Conservation (phyloP, 345 rosid species). For the Eucalyptus virginea region DNA sequence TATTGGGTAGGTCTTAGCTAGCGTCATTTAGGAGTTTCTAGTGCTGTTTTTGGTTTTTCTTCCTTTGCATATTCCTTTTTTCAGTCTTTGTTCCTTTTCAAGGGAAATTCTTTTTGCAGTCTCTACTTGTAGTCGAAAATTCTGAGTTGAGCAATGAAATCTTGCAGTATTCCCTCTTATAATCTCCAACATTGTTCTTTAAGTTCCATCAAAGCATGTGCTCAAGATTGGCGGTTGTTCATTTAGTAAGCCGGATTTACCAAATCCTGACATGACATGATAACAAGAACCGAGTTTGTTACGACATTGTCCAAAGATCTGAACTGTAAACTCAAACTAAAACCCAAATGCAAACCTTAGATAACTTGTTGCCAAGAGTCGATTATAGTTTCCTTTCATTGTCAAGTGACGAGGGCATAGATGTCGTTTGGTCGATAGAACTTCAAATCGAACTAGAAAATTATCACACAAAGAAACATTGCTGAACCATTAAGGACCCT, state of each 20-base stretch:
- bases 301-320: not conserved
- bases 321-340: not conserved
- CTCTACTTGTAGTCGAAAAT: conserved; percentile 8
- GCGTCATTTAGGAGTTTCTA: not conserved
- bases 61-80: conserved; percentile 1
- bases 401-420: not conserved
- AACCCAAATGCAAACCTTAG: not conserved
- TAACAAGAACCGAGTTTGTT: not conserved
- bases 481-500: not conserved
- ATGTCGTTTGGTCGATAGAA: not conserved
- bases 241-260: not conserved
- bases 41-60: not conserved
- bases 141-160: not conserved
- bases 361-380: not conserved
- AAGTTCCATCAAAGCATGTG: not conserved
- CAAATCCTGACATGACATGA: not conserved
- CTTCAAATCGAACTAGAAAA: not conserved
- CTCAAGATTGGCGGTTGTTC: not conserved
- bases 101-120: conserved; percentile 61
- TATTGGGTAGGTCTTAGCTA: conserved; percentile 14
- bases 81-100: not conserved
- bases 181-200: not conserved
- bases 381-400: not conserved
- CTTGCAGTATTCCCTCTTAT: not conserved
- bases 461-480: not conserved